Evolutionary conservation across 129 eudicot species (phyloP), one percentile per base, ranked within the genome.

Genomic region (Chrysanthemum makinoi): DNA sequence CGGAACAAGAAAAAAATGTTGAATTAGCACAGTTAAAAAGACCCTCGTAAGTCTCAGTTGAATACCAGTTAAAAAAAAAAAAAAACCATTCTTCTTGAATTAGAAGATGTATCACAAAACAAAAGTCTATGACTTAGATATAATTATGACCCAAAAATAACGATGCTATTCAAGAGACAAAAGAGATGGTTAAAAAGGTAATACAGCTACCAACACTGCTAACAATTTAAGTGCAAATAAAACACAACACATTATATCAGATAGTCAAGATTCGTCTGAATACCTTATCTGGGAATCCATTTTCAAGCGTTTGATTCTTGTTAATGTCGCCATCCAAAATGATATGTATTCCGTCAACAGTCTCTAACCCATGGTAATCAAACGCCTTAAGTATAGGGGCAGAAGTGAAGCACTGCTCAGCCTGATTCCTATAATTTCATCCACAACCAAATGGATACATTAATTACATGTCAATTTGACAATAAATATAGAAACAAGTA

Each of bases 281-380:
- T 83, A 87, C 97, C 86, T 85, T 84, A 54, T 80, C 72, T 48
- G 89, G 59, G 77, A 85, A 90, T 53, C 95, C 97, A 85, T 73
- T 85, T 77, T 77, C 82, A 67, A 63, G 68, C 0, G 95, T 81
- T 28, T 65, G 86, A 58, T 56, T 68, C 67, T 81, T 85, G 85
- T 90, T 79, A n/a, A 90, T 71, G 63, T 64, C 71, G 69, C 91
- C 89, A 16, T 76, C 20, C 26, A 90, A 57, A 61, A 69, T 62
- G 56, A 90, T 84, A 64, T 68, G 75, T 62, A 80, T 53, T 39
- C 87, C 97, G 44, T 90, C 97, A 26, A 74, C 68, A 10, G 95
- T 90, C 79, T 85, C 95, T 52, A 90, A 85, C 52, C 75, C 83
- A 58, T 66, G 70, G 50, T 65, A 65, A 50, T 83, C 87, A 20